phyloP scores from a whole-genome alignment of 176 grass and related monocot species.

The Oryza meyeriana region DNA sequence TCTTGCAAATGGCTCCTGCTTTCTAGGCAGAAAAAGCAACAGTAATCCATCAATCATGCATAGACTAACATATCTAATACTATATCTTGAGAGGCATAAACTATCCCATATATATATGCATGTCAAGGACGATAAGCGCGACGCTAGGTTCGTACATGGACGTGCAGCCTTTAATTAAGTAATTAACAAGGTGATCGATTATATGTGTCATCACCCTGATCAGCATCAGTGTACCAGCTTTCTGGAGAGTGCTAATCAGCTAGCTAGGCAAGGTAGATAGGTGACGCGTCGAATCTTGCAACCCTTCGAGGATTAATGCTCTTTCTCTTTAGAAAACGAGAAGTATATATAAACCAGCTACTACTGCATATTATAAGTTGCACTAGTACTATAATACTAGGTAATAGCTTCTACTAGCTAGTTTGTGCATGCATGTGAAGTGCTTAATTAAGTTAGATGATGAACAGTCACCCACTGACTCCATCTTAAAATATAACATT shows the following conservation, averaged over 20 bases:
- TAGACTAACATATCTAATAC: not conserved
- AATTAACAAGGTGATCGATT: not conserved
- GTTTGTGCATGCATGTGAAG: no score
- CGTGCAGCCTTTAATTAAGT: not conserved
- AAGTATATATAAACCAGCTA: not conserved
- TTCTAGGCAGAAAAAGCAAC: not conserved
- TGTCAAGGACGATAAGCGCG: not conserved
- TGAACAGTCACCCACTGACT: no score
- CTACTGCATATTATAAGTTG: no score
- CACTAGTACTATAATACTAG: no score
- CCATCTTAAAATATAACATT: no score
- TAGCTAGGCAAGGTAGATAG: not conserved
- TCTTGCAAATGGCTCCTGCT: slow-evolving; percentile 18
- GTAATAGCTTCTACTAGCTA: no score
- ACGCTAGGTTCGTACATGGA: not conserved
- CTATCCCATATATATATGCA: not conserved
- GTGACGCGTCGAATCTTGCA: slow-evolving; percentile 16
- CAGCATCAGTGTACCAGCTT: not conserved
- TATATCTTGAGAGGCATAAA: not conserved
- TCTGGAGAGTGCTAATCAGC: not conserved
- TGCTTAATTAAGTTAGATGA: no score
- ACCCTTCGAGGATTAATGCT: not conserved
- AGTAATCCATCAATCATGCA: not conserved
- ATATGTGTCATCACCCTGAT: not conserved
- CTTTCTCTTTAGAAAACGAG: not conserved